Evolutionary conservation across 805 yeast species (phyloP).

Genomic region (Candida chauliodis): DNA sequence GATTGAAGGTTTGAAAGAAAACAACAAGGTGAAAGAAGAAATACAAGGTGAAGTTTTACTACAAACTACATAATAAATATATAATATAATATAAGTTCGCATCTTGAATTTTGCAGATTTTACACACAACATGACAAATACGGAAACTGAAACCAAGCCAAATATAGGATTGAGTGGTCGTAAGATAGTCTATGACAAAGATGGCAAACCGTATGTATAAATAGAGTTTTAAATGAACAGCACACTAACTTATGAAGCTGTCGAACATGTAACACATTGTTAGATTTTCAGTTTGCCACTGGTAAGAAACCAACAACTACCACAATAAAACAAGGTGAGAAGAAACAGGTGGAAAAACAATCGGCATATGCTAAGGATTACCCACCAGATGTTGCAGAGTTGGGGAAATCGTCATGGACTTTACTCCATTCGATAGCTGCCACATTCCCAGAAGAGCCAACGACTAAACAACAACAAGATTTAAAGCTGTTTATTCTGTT

Average conservation of each 20-base stretch:
- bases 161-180: conserved; percentile 58
- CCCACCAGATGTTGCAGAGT: conserved; percentile 81
- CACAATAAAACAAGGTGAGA: not conserved
- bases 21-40: not conserved
- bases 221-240: not conserved
- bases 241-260: conserved; percentile 49
- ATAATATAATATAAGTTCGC: too few species aligned
- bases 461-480: conserved; percentile 59
- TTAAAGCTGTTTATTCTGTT: conserved; percentile 65
- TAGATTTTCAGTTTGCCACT: conserved; percentile 71
- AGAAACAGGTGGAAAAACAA: not conserved
- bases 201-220: conserved; percentile 85
- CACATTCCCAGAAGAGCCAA: conserved; percentile 72
- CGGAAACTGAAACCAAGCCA: conserved; percentile 24
- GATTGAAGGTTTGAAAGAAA: conserved; percentile 9
- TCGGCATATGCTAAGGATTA: conserved; percentile 44
- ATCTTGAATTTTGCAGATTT: too few species aligned
- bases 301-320: conserved; percentile 13
- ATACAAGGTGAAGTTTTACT: not conserved
- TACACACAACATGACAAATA: not conserved
- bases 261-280: conserved; percentile 79
- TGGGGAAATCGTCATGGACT: conserved; percentile 92
- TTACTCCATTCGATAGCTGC: conserved; percentile 89
- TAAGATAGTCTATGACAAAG: conserved; percentile 72
- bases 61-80: too few species aligned